These are phyloP conservation scores for Phytophthora ohioensis DNA, from an alignment of 352 stramenopile species.

Conservation along the genomic window DNA sequence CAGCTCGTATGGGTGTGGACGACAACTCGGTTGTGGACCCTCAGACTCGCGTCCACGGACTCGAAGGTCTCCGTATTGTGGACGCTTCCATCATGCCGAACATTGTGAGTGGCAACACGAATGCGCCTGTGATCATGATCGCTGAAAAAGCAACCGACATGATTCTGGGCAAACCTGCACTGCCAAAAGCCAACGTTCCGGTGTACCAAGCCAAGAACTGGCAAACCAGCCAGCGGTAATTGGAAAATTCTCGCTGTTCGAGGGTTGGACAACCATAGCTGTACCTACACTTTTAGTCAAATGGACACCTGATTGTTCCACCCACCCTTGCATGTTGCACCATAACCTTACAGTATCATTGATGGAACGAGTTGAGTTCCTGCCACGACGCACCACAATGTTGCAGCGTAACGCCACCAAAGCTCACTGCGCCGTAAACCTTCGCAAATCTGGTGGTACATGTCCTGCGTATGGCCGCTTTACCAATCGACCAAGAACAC, in stretches of 20 bases:
- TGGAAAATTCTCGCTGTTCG: no score
- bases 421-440: neutral
- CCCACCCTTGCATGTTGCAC: no score
- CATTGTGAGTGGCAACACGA: constrained; percentile 44
- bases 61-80: constrained; percentile 76
- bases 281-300: no score
- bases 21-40: constrained; percentile 89
- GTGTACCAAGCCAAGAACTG: constrained; percentile 74
- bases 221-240: constrained; percentile 67
- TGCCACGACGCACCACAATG: no score
- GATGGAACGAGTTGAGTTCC: no score
- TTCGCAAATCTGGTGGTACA: neutral
- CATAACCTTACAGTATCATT: no score
- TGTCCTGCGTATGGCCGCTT: constrained; percentile 2
- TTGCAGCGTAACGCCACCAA: no score
- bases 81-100: constrained; percentile 80
- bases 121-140: constrained; percentile 93
- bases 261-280: no score
- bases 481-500: constrained; percentile 20
- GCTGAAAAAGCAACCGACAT: constrained; percentile 93
- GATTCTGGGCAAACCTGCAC: constrained; percentile 71
- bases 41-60: constrained; percentile 79
- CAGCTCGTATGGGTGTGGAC: constrained; percentile 83
- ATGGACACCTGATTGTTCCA: no score
- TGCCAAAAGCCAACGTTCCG: constrained; percentile 66